Conservation (phyloP, 768 basidiomycete species). For the Suillus tomentosus region DNA sequence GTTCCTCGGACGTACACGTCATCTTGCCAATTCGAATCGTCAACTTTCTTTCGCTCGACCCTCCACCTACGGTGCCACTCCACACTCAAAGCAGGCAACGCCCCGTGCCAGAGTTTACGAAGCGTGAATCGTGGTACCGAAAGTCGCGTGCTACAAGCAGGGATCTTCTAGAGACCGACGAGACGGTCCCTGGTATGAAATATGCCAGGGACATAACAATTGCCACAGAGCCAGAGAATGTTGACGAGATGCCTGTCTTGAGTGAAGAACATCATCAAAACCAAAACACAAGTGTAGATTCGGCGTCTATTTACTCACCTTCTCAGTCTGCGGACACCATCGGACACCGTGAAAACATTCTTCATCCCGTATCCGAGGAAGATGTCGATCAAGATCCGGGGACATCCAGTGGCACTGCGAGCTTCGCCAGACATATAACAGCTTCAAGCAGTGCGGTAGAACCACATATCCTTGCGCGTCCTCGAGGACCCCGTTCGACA, state of each 20-base stretch:
- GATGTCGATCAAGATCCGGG: slow-evolving; percentile 31
- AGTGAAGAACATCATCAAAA: slow-evolving; percentile 12
- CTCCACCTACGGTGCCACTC: slow-evolving; percentile 53
- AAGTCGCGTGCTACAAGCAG: slow-evolving; percentile 25
- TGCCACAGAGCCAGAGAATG: slow-evolving; percentile 23
- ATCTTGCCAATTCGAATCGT: slow-evolving; percentile 75
- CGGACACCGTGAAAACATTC: slow-evolving; percentile 9
- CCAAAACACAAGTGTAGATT: slow-evolving; percentile 18
- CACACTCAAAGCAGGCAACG: slow-evolving; percentile 23
- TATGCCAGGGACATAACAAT: slow-evolving; percentile 32
- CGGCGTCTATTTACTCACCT: slow-evolving; percentile 28
- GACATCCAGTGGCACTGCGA: slow-evolving; percentile 23
- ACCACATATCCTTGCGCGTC: slow-evolving; percentile 18
- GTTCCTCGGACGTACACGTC: slow-evolving; percentile 65
- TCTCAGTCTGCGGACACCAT: slow-evolving; percentile 30
- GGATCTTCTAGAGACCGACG: slow-evolving; percentile 14
- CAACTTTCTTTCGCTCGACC: slow-evolving; percentile 86
- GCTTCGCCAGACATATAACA: slow-evolving; percentile 27
- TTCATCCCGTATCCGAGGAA: slow-evolving; percentile 22
- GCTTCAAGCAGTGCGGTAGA: slow-evolving; percentile 19
- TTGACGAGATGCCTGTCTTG: slow-evolving; percentile 10
- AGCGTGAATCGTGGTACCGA: slow-evolving; percentile 32
- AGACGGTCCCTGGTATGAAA: slow-evolving; percentile 37
- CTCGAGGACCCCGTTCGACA: slow-evolving; percentile 23
- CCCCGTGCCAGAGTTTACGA: slow-evolving; percentile 21